Conservation (phyloP, 148 eudicot genomes). For the Nepenthes mirabilis region DNA sequence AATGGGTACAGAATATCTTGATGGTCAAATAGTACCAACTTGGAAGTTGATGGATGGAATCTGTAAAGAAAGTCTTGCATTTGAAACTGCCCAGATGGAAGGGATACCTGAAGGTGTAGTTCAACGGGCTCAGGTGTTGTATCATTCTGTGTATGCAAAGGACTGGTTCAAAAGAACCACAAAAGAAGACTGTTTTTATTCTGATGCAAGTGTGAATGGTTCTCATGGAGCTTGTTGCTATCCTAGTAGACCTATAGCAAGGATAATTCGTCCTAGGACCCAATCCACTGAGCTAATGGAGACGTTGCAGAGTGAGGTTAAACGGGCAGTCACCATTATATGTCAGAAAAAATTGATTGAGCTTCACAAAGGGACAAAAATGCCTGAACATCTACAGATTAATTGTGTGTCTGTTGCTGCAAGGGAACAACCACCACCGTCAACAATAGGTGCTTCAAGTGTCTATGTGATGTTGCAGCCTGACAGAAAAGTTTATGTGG, state of each 20-base stretch:
- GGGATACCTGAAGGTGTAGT: slow-evolving; percentile 66
- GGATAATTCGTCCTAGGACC: slow-evolving; percentile 1
- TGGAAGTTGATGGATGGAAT: slow-evolving; percentile 91
- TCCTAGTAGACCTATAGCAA: slow-evolving; percentile 2
- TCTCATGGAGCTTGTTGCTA: slow-evolving; percentile 10
- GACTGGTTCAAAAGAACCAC: slow-evolving; percentile 10
- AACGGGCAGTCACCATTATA: slow-evolving; percentile 36
- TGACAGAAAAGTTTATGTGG: slow-evolving; percentile 64
- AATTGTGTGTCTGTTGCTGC: slow-evolving; percentile 49
- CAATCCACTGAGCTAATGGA: slow-evolving; percentile 12
- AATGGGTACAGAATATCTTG: slow-evolving; percentile 57
- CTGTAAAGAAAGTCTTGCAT: slow-evolving; percentile 95
- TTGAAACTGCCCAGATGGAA: slow-evolving; percentile 86
- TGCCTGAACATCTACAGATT: slow-evolving; percentile 18
- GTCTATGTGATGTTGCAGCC: slow-evolving; percentile 84
- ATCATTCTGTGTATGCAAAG: slow-evolving; percentile 37
- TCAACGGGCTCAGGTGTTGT: slow-evolving; percentile 70
- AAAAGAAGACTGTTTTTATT: slow-evolving; percentile 2
- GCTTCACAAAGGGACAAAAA: slow-evolving; percentile 21
- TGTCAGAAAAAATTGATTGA: slow-evolving; percentile 46
- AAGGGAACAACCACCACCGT: slow-evolving; percentile 87
- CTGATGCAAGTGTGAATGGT: slow-evolving; percentile 5
- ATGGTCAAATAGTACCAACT: slow-evolving; percentile 69
- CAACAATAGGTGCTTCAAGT: slow-evolving; percentile 79
- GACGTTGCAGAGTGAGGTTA: slow-evolving; percentile 29